Evolutionary conservation across 345 rosid species (phyloP).

Genomic region (Linum tenue): DNA sequence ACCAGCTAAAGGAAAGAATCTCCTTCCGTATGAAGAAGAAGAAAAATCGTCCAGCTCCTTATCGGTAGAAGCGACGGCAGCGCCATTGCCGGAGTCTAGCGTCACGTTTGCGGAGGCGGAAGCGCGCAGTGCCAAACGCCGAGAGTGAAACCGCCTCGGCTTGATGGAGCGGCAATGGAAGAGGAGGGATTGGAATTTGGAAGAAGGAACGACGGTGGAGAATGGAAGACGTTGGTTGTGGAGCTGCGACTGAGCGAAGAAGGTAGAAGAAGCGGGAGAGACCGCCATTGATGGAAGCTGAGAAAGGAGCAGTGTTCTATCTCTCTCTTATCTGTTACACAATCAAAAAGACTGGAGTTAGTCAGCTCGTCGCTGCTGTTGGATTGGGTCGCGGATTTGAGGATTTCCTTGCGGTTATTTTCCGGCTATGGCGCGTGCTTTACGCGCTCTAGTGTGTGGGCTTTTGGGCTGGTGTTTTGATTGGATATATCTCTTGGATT

Average conservation of each 20-base stretch:
- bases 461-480: too few species aligned
- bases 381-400: neutral
- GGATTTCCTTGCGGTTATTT: neutral
- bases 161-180: constrained; percentile 8
- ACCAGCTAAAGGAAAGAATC: constrained; percentile 82
- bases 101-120: constrained; percentile 22
- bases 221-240: constrained; percentile 6
- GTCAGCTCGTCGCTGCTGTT: neutral
- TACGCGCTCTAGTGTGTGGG: too few species aligned
- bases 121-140: neutral
- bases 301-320: neutral
- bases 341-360: too few species aligned
- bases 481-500: too few species aligned
- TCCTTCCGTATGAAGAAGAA: constrained; percentile 48
- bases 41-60: constrained; percentile 11
- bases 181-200: constrained; percentile 15
- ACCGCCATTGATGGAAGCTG: constrained; percentile 2
- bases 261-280: neutral
- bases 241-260: neutral
- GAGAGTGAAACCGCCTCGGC: constrained; percentile 8
- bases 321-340: neutral
- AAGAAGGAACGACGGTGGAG: constrained; percentile 12
- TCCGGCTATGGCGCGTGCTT: too few species aligned
- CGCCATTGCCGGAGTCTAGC: constrained; percentile 47
- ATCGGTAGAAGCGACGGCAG: constrained; percentile 16